Evolutionary conservation across 805 yeast genomes (phyloP), one percentile per base, ranked within the genome.

Genomic region (Lachancea meyersii): DNA sequence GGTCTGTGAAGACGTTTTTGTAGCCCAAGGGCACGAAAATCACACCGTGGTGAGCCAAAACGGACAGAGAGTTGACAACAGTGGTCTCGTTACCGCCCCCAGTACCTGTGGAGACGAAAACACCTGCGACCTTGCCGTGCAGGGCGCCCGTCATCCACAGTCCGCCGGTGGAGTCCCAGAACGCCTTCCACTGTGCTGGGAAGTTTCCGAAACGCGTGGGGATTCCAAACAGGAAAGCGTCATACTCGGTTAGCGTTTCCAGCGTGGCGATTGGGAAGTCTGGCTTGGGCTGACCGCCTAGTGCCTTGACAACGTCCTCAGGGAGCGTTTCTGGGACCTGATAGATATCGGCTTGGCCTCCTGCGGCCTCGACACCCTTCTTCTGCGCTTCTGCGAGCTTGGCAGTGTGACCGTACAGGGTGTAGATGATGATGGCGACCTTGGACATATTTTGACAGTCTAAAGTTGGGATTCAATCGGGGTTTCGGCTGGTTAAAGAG

Each of bases 31-130:
- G 95, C 46, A 86, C 79, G 63, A 64, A 86, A 52, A 81, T 69
- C 70, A 86, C 72, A 60, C 95, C 95, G 60, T 86, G 94, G 65
- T 86, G 95, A 34, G 77, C 79, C 47, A 82, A 70, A 42, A 71
- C 69, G 11, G 89, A 77, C 51, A 86, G 58, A 18, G 81, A 60
- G 69, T 77, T 82, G 51, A 79, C 71, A 49, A 76, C 68, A 17
- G 94, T 82, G 36, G 72, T 61, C 68, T 86, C 95, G 64, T 81
- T 87, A 60, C 94, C 94, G 57, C 94, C 93, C 55, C 91, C 89
- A 43, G 86, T 70, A 57, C 88, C 86, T 31, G 88, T 80, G 41
- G 86, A 75, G 44, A 76, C 78, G 60, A 86, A 86, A 54, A 80
- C 57, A 56, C 84, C 87, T 30, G 78, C 86, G 47, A 77, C 78